These are phyloP conservation scores for Hypoxylon sp. DNA, from an alignment of 2,329 filamentous ascomycete genomes.

Conservation along the genomic window DNA sequence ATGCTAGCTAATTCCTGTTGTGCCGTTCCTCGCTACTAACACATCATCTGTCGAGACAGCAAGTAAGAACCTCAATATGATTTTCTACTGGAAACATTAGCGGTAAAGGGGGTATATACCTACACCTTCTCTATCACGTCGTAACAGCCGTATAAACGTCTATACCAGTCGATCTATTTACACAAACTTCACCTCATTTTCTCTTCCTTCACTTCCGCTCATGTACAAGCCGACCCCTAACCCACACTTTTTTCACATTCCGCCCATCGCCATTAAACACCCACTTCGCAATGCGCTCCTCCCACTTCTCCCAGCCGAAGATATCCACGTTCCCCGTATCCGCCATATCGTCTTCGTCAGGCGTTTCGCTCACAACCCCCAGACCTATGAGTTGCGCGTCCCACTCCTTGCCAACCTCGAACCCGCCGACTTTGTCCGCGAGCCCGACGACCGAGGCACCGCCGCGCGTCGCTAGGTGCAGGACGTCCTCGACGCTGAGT, in stretches of 20 bases:
- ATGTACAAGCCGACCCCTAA: conserved; percentile 86
- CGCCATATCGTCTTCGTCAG: conserved; percentile 50
- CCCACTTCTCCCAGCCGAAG: conserved; percentile 93
- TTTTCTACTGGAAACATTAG: neutral
- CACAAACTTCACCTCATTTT: conserved; percentile 29
- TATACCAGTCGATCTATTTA: neutral
- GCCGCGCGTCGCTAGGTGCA: conserved; percentile 90
- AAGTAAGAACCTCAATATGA: neutral
- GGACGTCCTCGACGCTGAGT: conserved; percentile 85
- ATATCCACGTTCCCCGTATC: conserved; percentile 81
- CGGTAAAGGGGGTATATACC: neutral
- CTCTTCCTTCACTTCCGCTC: conserved; percentile 53
- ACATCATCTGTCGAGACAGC: neutral
- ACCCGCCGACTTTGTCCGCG: conserved; percentile 79
- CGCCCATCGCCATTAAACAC: conserved; percentile 93
- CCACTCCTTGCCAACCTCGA: conserved; percentile 89
- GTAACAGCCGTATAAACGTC: neutral
- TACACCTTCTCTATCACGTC: neutral
- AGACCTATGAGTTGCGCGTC: conserved; percentile 89
- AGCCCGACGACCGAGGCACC: conserved; percentile 87
- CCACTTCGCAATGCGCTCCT: conserved; percentile 92
- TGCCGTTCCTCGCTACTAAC: neutral
- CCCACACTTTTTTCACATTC: conserved; percentile 92
- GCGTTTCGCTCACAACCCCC: conserved; percentile 63
- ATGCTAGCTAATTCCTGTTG: too few species aligned